A percentile compares a stretch with the other conserved stretches of the same genome.
phyloP scores from a whole-genome alignment of 176 grass and related monocot genomes.

The Lolium perenne region DNA sequence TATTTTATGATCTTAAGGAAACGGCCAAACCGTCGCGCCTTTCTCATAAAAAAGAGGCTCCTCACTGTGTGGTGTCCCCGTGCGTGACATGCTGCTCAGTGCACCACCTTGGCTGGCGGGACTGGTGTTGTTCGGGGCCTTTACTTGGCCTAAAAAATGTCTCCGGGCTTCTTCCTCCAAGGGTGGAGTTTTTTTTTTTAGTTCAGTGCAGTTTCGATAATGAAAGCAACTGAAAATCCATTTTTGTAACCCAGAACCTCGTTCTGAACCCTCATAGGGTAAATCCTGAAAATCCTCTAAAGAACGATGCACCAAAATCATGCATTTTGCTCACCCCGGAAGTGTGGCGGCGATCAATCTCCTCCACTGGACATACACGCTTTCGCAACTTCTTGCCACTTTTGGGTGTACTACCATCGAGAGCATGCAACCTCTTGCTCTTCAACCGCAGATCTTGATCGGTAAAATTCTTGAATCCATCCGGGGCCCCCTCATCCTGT shows the following conservation, averaged over 20 bases:
- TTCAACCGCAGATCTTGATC: not conserved
- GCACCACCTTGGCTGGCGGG: not conserved
- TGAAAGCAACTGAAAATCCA: not conserved
- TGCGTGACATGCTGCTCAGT: not conserved
- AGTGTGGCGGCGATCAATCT: not conserved
- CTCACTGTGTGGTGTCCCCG: not conserved
- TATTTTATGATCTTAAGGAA: no score
- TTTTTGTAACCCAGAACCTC: not conserved
- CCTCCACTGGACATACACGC: not conserved
- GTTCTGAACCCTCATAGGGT: not conserved
- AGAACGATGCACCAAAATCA: not conserved
- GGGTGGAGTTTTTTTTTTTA: not conserved
- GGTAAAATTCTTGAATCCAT: not conserved
- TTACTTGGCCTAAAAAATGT: not conserved
- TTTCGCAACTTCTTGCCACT: slow-evolving; percentile 24
- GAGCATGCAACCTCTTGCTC: not conserved
- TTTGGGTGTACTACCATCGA: not conserved
- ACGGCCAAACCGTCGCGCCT: no score
- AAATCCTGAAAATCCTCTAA: not conserved
- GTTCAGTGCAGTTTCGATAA: not conserved
- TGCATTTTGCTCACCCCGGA: slow-evolving; percentile 36
- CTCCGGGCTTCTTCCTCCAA: not conserved
- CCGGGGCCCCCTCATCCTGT: not conserved
- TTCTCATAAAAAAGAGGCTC: no score
- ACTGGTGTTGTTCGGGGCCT: not conserved